Percentiles rank a stretch among this genome's conserved stretches.
Conservation (phyloP, 2,329 filamentous ascomycete genomes). For the Rutstroemia sp. region DNA sequence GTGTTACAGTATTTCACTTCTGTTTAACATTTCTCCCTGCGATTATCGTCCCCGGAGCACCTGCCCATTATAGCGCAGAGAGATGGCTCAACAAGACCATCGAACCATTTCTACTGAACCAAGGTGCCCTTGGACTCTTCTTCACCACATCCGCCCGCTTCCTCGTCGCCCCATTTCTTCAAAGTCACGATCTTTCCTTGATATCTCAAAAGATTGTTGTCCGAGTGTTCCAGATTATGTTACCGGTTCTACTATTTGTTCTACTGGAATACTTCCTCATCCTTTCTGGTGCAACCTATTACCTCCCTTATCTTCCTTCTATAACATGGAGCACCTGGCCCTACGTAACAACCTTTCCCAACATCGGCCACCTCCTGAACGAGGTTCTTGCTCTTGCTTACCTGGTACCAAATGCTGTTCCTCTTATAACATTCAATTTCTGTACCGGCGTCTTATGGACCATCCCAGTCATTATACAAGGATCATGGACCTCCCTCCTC, state of each 20-base stretch:
- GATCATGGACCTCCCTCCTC: slow-evolving; percentile 37
- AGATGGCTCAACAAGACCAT: slow-evolving; percentile 35
- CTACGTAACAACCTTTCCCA: slow-evolving; percentile 34
- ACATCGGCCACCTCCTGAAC: slow-evolving; percentile 37
- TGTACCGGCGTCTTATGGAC: slow-evolving; percentile 44
- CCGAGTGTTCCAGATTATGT: slow-evolving; percentile 38
- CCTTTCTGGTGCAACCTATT: slow-evolving; percentile 36
- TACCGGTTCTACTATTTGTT: slow-evolving; percentile 37
- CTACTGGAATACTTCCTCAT: slow-evolving; percentile 40
- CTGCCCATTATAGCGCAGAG: slow-evolving; percentile 33
- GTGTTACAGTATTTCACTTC: slow-evolving; percentile 40
- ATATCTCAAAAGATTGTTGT: slow-evolving; percentile 38
- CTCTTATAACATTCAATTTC: slow-evolving; percentile 40
- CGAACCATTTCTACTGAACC: slow-evolving; percentile 37
- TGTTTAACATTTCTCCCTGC: slow-evolving; percentile 36
- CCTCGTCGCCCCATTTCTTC: slow-evolving; percentile 35
- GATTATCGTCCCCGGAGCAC: slow-evolving; percentile 26
- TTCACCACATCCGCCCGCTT: slow-evolving; percentile 42
- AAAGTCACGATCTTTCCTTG: slow-evolving; percentile 34
- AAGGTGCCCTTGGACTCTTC: slow-evolving; percentile 41
- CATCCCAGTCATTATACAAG: slow-evolving; percentile 41
- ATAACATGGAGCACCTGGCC: slow-evolving; percentile 42
- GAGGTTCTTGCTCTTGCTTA: slow-evolving; percentile 39
- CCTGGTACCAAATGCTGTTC: slow-evolving; percentile 40
- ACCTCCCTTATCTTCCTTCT: slow-evolving; percentile 38